Evolutionary conservation across 768 basidiomycete species (phyloP).

Genomic region (Hypsizygus marmoreus): DNA sequence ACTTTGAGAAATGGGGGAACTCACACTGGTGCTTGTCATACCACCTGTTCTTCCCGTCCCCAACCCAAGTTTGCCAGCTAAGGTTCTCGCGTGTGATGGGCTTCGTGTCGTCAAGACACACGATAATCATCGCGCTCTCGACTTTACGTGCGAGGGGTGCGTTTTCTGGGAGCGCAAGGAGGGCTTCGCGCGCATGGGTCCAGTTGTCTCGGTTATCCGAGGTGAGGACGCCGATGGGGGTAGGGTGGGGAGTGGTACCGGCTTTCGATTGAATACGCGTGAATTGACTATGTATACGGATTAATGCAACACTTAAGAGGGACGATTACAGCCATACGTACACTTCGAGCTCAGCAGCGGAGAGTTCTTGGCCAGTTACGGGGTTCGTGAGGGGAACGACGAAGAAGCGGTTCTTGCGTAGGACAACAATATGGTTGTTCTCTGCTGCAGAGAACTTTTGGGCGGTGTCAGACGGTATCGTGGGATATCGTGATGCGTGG

Average conservation of each 20-base stretch:
- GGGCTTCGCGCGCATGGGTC: slow-evolving; percentile 69
- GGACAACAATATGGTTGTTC: slow-evolving; percentile 87
- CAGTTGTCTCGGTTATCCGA: slow-evolving; percentile 89
- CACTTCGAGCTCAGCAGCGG: slow-evolving; percentile 80
- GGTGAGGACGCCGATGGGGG: slow-evolving; percentile 81
- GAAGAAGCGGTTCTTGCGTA: slow-evolving; percentile 92
- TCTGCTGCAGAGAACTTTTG: slow-evolving; percentile 71
- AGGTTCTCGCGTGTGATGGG: slow-evolving; percentile 83
- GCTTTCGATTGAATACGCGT: slow-evolving; percentile 66
- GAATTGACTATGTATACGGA: slow-evolving; percentile 51
- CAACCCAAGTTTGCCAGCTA: slow-evolving; percentile 85
- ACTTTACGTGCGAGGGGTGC: slow-evolving; percentile 70
- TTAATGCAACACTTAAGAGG: not conserved
- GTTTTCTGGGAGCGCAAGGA: slow-evolving; percentile 64
- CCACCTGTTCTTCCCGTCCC: slow-evolving; percentile 88
- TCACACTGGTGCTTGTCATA: slow-evolving; percentile 95
- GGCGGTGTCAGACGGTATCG: slow-evolving; percentile 80
- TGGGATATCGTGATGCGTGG: slow-evolving; percentile 90
- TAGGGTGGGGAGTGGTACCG: slow-evolving; percentile 40
- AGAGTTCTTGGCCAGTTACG: slow-evolving; percentile 66
- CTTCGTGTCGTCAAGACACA: slow-evolving; percentile 81
- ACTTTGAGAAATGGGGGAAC: slow-evolving; percentile 26
- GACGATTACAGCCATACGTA: slow-evolving; percentile 27
- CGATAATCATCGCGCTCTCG: slow-evolving; percentile 86
- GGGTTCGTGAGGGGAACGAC: slow-evolving; percentile 68